Percentiles rank a stretch among this genome's conserved stretches.
These are phyloP conservation scores for Phytophthora nicotianae DNA, from an alignment of 352 stramenopile species.

Conservation along the genomic window DNA sequence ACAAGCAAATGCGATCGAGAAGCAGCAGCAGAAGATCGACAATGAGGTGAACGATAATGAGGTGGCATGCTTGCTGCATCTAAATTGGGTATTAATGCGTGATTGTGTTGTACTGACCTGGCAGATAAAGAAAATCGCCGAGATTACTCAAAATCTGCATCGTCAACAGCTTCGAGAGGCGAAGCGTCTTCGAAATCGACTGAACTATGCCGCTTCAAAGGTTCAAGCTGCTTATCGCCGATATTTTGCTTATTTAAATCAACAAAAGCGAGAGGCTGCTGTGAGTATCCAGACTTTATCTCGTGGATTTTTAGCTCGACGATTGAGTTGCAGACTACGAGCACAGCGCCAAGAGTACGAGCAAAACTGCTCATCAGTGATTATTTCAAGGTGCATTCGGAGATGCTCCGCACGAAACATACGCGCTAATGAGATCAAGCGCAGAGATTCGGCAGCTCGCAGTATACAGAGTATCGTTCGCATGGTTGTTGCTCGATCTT, in stretches of 20 bases:
- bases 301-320: conserved; percentile 37
- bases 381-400: conserved; percentile 51
- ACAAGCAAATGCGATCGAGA: conserved; percentile 74
- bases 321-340: conserved; percentile 16
- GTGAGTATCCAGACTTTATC: conserved; percentile 53
- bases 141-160: conserved; percentile 69
- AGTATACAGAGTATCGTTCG: conserved; percentile 56
- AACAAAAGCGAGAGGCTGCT: conserved; percentile 34
- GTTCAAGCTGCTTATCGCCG: conserved; percentile 56
- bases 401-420: conserved; percentile 34
- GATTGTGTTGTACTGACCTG: neutral
- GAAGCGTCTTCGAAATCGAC: conserved; percentile 58
- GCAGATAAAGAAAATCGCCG: conserved; percentile 81
- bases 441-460: conserved; percentile 40
- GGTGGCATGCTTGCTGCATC: neutral
- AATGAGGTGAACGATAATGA: conserved; percentile 43
- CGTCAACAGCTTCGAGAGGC: conserved; percentile 71
- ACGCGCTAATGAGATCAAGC: conserved; percentile 33
- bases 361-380: conserved; percentile 35
- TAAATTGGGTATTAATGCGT: neutral
- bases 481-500: conserved; percentile 26
- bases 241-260: conserved; percentile 19
- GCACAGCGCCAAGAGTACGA: conserved; percentile 21
- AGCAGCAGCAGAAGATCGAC: conserved; percentile 83
- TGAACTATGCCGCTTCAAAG: conserved; percentile 52